A percentile compares a stretch with the other conserved stretches of the same genome.
phyloP scores from a whole-genome alignment of 176 grass and related monocot genomes.

The Rhipidocladum racemiflorum region DNA sequence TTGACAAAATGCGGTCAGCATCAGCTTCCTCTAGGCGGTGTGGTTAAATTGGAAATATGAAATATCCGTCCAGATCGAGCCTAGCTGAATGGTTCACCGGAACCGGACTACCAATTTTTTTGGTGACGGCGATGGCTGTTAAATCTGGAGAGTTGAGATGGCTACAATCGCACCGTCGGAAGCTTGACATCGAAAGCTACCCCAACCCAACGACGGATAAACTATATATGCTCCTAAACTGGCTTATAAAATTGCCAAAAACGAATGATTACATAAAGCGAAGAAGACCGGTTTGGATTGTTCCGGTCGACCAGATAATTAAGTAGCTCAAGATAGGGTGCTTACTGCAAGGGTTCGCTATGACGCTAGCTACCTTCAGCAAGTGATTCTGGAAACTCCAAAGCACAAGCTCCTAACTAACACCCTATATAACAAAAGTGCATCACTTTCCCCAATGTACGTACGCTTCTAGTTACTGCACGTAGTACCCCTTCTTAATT shows the following conservation, averaged over 20 bases:
- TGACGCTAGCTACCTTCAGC: conserved; percentile 9
- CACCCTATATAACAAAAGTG: background rate
- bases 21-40: background rate
- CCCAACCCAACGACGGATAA: background rate
- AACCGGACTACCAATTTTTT: background rate
- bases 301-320: conserved; percentile 23
- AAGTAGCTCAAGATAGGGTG: conserved; percentile 9
- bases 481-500: background rate
- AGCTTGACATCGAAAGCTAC: background rate
- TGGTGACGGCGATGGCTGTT: too few relatives aligned
- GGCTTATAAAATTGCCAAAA: background rate
- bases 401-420: conserved; percentile 18
- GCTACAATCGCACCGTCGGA: background rate
- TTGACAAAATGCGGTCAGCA: conserved; percentile 32
- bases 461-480: conserved; percentile 6
- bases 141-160: background rate
- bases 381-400: background rate
- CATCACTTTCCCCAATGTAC: background rate
- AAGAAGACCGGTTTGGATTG: conserved; percentile 25
- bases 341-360: background rate
- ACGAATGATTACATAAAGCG: conserved; percentile 16
- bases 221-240: conserved; percentile 15
- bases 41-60: background rate
- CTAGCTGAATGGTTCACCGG: background rate
- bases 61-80: background rate